Evolutionary conservation across 345 rosid genomes (phyloP).

Genomic region (Pseudoturritis turrita): DNA sequence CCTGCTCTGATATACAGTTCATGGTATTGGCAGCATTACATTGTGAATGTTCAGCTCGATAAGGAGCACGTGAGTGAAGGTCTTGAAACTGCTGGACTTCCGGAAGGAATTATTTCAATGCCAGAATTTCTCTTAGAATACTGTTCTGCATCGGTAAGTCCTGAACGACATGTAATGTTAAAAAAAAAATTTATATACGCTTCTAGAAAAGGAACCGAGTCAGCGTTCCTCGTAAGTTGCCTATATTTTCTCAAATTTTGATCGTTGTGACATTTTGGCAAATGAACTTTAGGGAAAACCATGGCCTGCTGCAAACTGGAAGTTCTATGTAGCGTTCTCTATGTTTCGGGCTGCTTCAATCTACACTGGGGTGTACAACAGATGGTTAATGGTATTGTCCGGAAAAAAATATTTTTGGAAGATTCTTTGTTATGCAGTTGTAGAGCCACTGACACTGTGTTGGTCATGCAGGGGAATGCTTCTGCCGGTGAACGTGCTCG

Average conservation of each 20-base stretch:
- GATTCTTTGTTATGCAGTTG: not conserved
- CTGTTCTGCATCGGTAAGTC: constrained; percentile 72
- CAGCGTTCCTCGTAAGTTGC: not conserved
- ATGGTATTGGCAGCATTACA: constrained; percentile 56
- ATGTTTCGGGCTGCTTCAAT: constrained; percentile 90
- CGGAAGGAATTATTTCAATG: constrained; percentile 78
- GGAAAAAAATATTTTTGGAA: not conserved
- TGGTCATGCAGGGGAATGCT: constrained; percentile 77
- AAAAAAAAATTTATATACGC: too few species aligned
- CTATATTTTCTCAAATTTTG: not conserved
- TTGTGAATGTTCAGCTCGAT: constrained; percentile 33
- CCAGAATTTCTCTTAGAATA: constrained; percentile 81
- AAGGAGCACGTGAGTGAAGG: constrained; percentile 41
- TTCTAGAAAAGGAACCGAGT: not conserved
- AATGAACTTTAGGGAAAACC: constrained; percentile 55
- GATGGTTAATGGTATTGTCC: constrained; percentile 79
- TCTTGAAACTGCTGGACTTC: constrained; percentile 61
- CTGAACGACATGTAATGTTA: not conserved
- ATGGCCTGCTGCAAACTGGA: constrained; percentile 91
- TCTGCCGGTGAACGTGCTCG: constrained; percentile 89
- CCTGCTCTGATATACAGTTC: constrained; percentile 7
- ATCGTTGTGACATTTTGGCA: constrained; percentile 1
- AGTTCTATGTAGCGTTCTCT: constrained; percentile 86
- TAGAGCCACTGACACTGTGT: not conserved
- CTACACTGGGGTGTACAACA: constrained; percentile 64